phyloP scores from a whole-genome alignment of 371 early-diverging fungal genomes.

The Rhizopus delemar region DNA sequence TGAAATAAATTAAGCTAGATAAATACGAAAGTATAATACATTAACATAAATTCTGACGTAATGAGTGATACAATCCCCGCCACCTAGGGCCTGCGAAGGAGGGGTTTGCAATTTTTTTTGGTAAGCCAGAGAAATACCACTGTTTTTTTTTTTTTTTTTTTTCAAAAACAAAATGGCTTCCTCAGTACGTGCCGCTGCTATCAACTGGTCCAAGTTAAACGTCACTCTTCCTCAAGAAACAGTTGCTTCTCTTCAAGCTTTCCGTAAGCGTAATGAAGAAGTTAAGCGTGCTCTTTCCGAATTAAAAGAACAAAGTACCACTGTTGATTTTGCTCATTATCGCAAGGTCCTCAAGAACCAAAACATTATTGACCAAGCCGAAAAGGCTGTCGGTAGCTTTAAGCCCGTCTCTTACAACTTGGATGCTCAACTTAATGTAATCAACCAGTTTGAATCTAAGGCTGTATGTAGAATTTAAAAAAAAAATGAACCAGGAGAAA shows the following conservation, averaged over 20 bases:
- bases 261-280: conserved; percentile 96
- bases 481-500: neutral
- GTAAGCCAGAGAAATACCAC: neutral
- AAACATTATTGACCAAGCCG: conserved; percentile 85
- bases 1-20: too few relatives aligned
- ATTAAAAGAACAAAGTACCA: conserved; percentile 78
- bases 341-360: conserved; percentile 86
- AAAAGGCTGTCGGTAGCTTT: conserved; percentile 80
- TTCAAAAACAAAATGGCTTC: conserved; percentile 26
- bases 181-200: conserved; percentile 62
- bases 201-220: conserved; percentile 90
- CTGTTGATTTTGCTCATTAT: conserved; percentile 89
- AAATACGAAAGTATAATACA: too few relatives aligned
- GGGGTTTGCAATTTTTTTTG: neutral
- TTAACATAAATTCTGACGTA: too few relatives aligned
- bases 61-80: too few relatives aligned
- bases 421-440: conserved; percentile 82
- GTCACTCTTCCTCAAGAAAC: conserved; percentile 88
- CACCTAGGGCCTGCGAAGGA: too few relatives aligned
- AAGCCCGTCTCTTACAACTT: conserved; percentile 86
- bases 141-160: conserved; percentile 14
- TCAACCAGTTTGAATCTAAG: conserved; percentile 85
- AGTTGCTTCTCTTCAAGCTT: conserved; percentile 78
- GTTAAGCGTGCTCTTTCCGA: conserved; percentile 78
- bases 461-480: conserved; percentile 66